These are phyloP conservation scores for sweet orange (Citrus sinensis) DNA, from an alignment of 345 rosid genomes.

Conservation along the genomic window DNA sequence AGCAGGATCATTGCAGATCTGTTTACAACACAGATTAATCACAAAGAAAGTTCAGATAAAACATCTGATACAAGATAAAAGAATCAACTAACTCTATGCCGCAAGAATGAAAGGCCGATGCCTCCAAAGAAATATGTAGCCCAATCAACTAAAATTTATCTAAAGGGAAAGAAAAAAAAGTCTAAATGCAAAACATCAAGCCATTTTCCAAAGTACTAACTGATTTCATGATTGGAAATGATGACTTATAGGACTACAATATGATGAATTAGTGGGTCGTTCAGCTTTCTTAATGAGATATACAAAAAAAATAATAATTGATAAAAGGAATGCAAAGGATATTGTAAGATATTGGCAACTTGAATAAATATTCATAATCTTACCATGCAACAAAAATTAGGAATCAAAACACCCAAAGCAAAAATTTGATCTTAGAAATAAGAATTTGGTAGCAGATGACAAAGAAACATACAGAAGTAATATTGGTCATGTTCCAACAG, in stretches of 20 bases:
- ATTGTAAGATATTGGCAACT: background rate
- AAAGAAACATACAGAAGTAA: background rate
- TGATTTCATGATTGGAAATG: background rate
- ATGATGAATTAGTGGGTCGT: background rate
- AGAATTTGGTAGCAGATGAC: background rate
- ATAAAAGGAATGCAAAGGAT: background rate
- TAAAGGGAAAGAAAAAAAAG: background rate
- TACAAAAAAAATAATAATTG: no score
- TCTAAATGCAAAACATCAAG: background rate
- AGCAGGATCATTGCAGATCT: conserved; percentile 65
- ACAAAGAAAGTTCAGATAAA: background rate
- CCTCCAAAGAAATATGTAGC: background rate
- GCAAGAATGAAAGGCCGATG: background rate
- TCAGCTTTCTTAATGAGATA: background rate
- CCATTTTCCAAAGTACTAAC: background rate
- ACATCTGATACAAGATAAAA: background rate
- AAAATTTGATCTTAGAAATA: background rate
- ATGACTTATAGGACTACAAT: background rate
- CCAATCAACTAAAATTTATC: background rate
- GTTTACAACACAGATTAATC: conserved; percentile 16
- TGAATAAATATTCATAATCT: background rate
- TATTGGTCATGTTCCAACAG: background rate
- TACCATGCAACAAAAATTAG: background rate
- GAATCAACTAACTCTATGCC: background rate
- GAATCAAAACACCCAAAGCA: background rate